These are phyloP conservation scores for Nemania bipapillata DNA, from an alignment of 2,329 filamentous ascomycete species.

Conservation along the genomic window DNA sequence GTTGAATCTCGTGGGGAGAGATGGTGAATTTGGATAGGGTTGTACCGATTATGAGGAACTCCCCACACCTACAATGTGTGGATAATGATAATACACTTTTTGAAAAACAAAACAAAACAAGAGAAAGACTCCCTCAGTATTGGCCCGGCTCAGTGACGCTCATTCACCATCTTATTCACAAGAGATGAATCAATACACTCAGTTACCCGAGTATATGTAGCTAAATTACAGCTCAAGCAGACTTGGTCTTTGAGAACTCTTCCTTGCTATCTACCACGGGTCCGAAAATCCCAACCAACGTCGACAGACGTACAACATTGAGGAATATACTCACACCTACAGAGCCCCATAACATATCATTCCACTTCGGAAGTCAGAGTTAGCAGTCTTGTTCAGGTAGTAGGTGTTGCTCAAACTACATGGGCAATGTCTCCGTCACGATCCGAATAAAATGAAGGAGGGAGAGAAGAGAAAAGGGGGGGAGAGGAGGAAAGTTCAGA, in stretches of 20 bases:
- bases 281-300: constrained; percentile 48
- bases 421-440: neutral
- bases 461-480: no score
- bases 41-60: constrained; percentile 39
- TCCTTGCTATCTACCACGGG: constrained; percentile 24
- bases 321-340: constrained; percentile 46
- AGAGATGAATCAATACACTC: neutral
- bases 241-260: constrained; percentile 27
- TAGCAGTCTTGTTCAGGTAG: constrained; percentile 4
- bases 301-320: constrained; percentile 47
- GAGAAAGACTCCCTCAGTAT: no score
- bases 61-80: constrained; percentile 30
- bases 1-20: constrained; percentile 30
- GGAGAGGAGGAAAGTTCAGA: neutral
- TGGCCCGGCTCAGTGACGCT: neutral
- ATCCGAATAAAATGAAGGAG: neutral
- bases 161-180: neutral
- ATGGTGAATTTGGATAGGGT: constrained; percentile 41
- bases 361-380: constrained; percentile 42
- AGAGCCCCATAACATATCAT: constrained; percentile 47
- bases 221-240: constrained; percentile 27
- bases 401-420: neutral
- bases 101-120: no score
- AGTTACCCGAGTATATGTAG: neutral
- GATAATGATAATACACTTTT: constrained; percentile 46